Conservation (phyloP, 345 rosid species). For the Cardamine chenopodiifolia region DNA sequence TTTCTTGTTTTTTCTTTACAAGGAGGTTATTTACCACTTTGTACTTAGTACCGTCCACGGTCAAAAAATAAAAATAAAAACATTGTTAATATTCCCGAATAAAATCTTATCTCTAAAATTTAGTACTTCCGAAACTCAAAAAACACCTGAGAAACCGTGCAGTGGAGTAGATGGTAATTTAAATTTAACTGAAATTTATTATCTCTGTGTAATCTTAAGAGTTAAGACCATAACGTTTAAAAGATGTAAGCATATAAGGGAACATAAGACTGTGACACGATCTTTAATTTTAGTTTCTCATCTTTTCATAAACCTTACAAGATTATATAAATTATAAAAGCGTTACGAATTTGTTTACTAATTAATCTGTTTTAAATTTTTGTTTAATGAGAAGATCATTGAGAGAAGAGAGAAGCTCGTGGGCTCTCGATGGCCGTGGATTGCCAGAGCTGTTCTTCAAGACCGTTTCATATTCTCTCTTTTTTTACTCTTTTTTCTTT, state of each 20-base stretch:
- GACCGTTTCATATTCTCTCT: constrained; percentile 53
- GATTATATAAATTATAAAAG: constrained; percentile 11
- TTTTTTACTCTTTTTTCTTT: not conserved
- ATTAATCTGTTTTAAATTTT: constrained; percentile 6
- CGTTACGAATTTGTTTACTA: constrained; percentile 11
- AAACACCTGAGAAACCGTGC: constrained; percentile 46
- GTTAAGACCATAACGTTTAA: constrained; percentile 12
- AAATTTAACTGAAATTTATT: not conserved
- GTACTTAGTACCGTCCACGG: constrained; percentile 39
- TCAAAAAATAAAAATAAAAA: constrained; percentile 19
- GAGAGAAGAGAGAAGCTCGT: constrained; percentile 53
- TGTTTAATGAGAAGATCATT: constrained; percentile 50
- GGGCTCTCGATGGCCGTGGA: constrained; percentile 63
- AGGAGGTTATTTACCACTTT: constrained; percentile 25
- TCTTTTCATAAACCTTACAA: constrained; percentile 32
- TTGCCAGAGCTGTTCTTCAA: constrained; percentile 44
- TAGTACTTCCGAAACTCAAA: constrained; percentile 27
- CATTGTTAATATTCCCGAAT: not conserved
- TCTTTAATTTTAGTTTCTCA: constrained; percentile 34
- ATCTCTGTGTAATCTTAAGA: constrained; percentile 20
- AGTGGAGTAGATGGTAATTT: constrained; percentile 19
- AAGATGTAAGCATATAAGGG: constrained; percentile 39
- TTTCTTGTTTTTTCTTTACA: constrained; percentile 33
- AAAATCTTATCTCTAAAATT: constrained; percentile 25
- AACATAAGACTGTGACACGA: constrained; percentile 38